Evolutionary conservation across 345 rosid genomes (phyloP).

Genomic region (Aquilaria yunnanensis): DNA sequence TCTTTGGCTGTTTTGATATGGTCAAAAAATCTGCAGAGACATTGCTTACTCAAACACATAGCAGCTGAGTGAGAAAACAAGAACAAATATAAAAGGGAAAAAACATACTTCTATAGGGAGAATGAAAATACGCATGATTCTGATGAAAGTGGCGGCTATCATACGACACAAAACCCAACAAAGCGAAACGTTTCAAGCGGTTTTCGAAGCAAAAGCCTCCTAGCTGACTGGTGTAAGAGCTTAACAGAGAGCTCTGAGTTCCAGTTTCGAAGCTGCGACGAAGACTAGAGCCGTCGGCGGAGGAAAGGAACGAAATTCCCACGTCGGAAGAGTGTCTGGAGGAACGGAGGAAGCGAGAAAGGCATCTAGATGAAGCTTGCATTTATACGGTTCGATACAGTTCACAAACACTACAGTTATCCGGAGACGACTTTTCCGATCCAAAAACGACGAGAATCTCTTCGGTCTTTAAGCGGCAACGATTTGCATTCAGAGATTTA

Average conservation of each 20-base stretch:
- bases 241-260: conserved; percentile 17
- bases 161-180: conserved; percentile 33
- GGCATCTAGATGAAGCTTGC: conserved; percentile 40
- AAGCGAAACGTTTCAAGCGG: conserved; percentile 19
- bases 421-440: too few species aligned
- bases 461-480: too few species aligned
- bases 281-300: conserved; percentile 9
- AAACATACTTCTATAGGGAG: conserved; percentile 39
- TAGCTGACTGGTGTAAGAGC: conserved; percentile 16
- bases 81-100: conserved; percentile 7
- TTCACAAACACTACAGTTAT: too few species aligned
- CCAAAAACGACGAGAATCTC: too few species aligned
- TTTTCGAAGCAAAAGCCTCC: conserved; percentile 17
- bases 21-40: conserved; percentile 53
- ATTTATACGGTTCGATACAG: conserved; percentile 15
- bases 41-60: conserved; percentile 2
- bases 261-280: conserved; percentile 7
- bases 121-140: conserved; percentile 10
- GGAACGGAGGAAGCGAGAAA: conserved; percentile 47
- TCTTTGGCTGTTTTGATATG: conserved; percentile 63
- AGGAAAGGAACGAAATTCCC: not conserved
- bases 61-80: not conserved
- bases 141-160: conserved; percentile 14
- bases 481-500: too few species aligned
- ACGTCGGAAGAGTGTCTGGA: conserved; percentile 21